These are phyloP conservation scores for Calocera viscosa DNA, from an alignment of 768 basidiomycete species.

Conservation along the genomic window DNA sequence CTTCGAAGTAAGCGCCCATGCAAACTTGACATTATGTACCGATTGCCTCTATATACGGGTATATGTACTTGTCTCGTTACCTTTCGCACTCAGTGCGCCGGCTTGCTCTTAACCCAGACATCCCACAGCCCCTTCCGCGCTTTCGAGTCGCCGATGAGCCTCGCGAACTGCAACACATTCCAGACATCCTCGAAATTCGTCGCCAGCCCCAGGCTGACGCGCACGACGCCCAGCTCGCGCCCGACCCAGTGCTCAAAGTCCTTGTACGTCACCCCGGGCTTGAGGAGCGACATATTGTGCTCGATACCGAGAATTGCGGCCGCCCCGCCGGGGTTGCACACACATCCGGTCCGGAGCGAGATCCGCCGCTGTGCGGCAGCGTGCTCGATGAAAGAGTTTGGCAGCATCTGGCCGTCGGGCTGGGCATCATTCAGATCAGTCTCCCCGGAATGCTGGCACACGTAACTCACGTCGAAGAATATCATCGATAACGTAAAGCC, in stretches of 20 bases:
- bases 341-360: conserved; percentile 71
- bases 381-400: conserved; percentile 62
- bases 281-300: conserved; percentile 49
- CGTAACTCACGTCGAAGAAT: conserved; percentile 45
- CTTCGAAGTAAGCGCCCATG: not conserved
- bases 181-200: conserved; percentile 63
- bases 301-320: conserved; percentile 56
- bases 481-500: conserved; percentile 40
- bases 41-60: too few species aligned
- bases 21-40: not conserved
- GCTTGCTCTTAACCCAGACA: not conserved
- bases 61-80: not conserved
- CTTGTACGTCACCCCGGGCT: conserved; percentile 44
- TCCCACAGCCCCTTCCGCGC: not conserved
- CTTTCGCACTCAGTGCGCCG: not conserved
- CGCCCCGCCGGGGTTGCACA: conserved; percentile 79
- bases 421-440: conserved; percentile 22
- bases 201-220: conserved; percentile 56
- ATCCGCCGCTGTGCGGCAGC: conserved; percentile 42
- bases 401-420: conserved; percentile 54
- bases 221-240: conserved; percentile 43
- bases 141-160: not conserved
- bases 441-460: conserved; percentile 5
- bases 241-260: conserved; percentile 52
- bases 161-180: conserved; percentile 8